Conservation (phyloP, 1,284 basidiomycete genomes). For the Coniophora puteana region DNA sequence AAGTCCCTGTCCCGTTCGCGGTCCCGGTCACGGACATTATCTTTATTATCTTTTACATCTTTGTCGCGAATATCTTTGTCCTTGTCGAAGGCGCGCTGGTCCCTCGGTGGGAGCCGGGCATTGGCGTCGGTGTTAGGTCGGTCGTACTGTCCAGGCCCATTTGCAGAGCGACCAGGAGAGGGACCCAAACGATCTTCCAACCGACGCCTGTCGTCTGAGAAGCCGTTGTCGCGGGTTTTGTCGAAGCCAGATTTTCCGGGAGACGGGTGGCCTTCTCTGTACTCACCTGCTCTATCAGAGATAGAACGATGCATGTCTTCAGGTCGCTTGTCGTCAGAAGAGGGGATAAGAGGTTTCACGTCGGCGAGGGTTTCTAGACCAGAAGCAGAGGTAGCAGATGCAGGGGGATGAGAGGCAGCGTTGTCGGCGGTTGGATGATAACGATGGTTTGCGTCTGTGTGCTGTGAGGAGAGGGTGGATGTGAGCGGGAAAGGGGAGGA, state of each 20-base stretch:
- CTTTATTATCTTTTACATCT: conserved; percentile 14
- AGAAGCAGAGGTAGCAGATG: no score
- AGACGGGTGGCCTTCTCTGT: conserved; percentile 11
- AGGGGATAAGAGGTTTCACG: no score
- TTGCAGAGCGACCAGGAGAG: conserved; percentile 9
- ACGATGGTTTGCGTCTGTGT: no score
- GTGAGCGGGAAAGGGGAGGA: no score
- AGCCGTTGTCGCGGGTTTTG: conserved; percentile 16
- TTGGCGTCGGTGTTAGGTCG: conserved; percentile 15
- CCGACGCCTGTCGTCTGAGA: conserved; percentile 16
- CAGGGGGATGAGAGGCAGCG: no score
- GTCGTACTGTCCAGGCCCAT: no score
- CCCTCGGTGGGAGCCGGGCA: conserved; percentile 15
- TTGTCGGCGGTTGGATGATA: no score
- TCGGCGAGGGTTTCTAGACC: no score
- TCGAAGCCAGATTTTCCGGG: conserved; percentile 14
- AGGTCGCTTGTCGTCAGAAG: no score
- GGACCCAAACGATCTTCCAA: conserved; percentile 14
- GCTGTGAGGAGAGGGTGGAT: no score
- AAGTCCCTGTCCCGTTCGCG: conserved; percentile 31
- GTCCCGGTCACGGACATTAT: conserved; percentile 28
- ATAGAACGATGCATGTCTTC: conserved; percentile 1
- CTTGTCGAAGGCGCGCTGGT: conserved; percentile 28
- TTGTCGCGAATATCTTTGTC: conserved; percentile 35
- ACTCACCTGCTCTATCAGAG: conserved; percentile 19